Conservation (phyloP, 805 yeast genomes). For the Candida pini region DNA sequence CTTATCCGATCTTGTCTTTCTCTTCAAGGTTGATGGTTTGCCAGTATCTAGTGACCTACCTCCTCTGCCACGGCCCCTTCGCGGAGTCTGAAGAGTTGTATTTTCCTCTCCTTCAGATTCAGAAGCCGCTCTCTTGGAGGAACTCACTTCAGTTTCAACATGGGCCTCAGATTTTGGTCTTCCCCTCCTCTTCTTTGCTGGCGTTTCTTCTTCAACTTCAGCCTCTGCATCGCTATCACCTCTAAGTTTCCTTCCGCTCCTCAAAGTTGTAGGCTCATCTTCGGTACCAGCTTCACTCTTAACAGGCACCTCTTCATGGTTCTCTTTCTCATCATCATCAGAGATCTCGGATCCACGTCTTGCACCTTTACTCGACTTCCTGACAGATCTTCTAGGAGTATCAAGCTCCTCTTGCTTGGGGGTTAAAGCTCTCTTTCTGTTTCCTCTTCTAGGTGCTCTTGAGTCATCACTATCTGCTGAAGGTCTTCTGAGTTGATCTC, state of each 20-base stretch:
- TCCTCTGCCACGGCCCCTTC: not conserved
- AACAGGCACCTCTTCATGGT: not conserved
- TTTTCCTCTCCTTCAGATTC: not conserved
- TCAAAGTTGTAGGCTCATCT: slow-evolving; percentile 1
- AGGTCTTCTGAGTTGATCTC: not conserved
- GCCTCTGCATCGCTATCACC: slow-evolving; percentile 3
- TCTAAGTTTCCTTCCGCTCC: slow-evolving; percentile 5
- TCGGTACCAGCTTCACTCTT: slow-evolving; percentile 1
- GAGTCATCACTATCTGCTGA: not conserved
- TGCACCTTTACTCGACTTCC: not conserved
- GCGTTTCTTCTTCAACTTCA: slow-evolving; percentile 4
- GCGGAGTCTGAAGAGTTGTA: too few relatives aligned
- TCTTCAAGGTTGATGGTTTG: too few relatives aligned
- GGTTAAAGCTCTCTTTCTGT: not conserved
- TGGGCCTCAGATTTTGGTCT: slow-evolving; percentile 8
- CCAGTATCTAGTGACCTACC: not conserved
- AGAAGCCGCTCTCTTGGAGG: too few relatives aligned
- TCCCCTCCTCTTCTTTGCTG: slow-evolving; percentile 8
- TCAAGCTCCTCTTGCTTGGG: not conserved
- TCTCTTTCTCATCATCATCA: slow-evolving; percentile 5
- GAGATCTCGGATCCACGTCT: slow-evolving; percentile 2
- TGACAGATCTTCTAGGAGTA: not conserved
- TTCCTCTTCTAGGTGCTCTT: not conserved
- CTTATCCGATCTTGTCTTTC: slow-evolving; percentile 1
- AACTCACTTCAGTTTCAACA: too few relatives aligned